Evolutionary conservation across 23 red algal genomes (phyloP).

Genomic region (Gracilaria domingensis): DNA sequence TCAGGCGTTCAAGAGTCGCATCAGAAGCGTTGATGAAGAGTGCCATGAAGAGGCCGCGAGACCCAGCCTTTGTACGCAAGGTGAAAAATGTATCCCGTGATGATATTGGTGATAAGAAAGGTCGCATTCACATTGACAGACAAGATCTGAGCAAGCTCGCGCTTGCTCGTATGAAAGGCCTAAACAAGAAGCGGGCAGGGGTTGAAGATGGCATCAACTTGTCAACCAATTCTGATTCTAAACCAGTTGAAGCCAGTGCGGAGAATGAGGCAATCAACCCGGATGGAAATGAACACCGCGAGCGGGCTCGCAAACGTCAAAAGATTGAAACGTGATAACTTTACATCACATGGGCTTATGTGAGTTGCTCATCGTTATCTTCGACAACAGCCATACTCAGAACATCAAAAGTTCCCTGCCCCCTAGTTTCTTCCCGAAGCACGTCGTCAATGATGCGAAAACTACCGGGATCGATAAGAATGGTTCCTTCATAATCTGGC

Average conservation of each 20-base stretch:
- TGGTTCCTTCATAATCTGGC: constrained; percentile 39
- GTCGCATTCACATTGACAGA: constrained; percentile 77
- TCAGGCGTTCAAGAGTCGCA: constrained; percentile 83
- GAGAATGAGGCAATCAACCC: not conserved
- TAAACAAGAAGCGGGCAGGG: constrained; percentile 31
- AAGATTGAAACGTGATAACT: constrained; percentile 1
- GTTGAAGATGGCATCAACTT: not conserved
- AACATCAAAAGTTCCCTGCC: constrained; percentile 75
- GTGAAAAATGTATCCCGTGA: constrained; percentile 78
- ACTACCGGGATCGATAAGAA: constrained; percentile 70
- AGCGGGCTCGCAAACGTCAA: constrained; percentile 8
- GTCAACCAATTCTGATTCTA: not conserved
- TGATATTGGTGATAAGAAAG: constrained; percentile 78
- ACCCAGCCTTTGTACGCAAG: constrained; percentile 45
- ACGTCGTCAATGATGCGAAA: constrained; percentile 63
- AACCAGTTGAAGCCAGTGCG: not conserved
- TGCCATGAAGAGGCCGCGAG: constrained; percentile 61
- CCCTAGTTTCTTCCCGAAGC: constrained; percentile 53
- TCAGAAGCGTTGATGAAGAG: constrained; percentile 73
- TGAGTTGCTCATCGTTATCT: constrained; percentile 72
- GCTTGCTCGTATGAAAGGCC: constrained; percentile 77
- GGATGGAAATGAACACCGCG: not conserved
- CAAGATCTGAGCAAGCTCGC: constrained; percentile 77
- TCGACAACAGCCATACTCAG: constrained; percentile 72
- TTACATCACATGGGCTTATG: not conserved